phyloP scores from a whole-genome alignment of 2,329 filamentous ascomycete genomes.

The Diaporthe vaccinii region DNA sequence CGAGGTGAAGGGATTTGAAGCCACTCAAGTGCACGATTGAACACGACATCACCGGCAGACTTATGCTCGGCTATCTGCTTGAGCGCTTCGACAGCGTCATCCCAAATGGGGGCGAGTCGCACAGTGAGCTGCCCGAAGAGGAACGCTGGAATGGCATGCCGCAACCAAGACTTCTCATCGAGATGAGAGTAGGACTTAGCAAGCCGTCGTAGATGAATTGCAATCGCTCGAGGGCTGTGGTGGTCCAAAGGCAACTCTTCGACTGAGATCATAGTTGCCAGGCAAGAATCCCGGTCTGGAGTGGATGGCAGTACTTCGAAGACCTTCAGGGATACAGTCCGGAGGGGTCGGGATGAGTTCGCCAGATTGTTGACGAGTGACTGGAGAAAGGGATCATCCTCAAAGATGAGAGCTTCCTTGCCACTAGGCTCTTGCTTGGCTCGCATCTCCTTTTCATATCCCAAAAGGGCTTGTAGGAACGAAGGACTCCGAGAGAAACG shows the following conservation, averaged over 20 bases:
- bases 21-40: conserved; percentile 83
- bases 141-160: conserved; percentile 81
- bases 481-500: conserved; percentile 74
- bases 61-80: conserved; percentile 80
- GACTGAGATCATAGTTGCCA: conserved; percentile 79
- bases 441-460: conserved; percentile 62
- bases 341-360: conserved; percentile 80
- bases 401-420: conserved; percentile 61
- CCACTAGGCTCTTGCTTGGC: conserved; percentile 46
- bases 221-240: conserved; percentile 80
- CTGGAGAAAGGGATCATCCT: conserved; percentile 72
- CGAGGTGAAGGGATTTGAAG: conserved; percentile 70
- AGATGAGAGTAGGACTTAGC: conserved; percentile 73
- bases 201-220: conserved; percentile 88
- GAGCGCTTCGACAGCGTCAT: conserved; percentile 82
- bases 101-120: conserved; percentile 87
- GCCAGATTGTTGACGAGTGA: conserved; percentile 81
- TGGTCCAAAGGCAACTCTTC: conserved; percentile 85
- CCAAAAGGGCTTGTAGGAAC: conserved; percentile 75
- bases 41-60: conserved; percentile 79
- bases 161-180: conserved; percentile 73
- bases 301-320: conserved; percentile 72
- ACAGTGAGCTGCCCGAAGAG: conserved; percentile 92
- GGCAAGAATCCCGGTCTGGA: conserved; percentile 62
- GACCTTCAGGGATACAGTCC: conserved; percentile 80